phyloP scores from a whole-genome alignment of 805 yeast species.

The Lipomyces kockii region DNA sequence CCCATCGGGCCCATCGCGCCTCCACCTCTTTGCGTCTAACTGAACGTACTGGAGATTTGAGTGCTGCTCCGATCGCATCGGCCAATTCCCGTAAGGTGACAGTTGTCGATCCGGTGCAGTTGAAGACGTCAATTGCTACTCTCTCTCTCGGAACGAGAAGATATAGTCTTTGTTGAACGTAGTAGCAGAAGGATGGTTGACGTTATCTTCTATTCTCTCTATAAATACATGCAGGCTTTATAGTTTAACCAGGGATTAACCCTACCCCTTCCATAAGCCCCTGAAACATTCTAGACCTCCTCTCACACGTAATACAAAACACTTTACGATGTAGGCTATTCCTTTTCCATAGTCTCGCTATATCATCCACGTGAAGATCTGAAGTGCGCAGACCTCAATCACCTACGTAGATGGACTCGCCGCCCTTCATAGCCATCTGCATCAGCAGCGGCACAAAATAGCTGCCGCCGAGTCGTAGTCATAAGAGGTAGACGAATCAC shows the following conservation, averaged over 20 bases:
- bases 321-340: too few relatives aligned
- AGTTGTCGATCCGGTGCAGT: constrained; percentile 42
- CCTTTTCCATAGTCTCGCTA: too few relatives aligned
- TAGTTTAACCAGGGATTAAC: too few relatives aligned
- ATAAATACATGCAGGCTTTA: too few relatives aligned
- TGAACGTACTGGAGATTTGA: constrained; percentile 11
- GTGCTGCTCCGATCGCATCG: constrained; percentile 38
- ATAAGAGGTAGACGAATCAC: constrained; percentile 20
- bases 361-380: constrained; percentile 45
- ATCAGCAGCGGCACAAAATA: constrained; percentile 33
- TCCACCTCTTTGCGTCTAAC: constrained; percentile 15
- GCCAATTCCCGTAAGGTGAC: constrained; percentile 41
- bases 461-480: constrained; percentile 23
- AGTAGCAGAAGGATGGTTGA: too few relatives aligned
- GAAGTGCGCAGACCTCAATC: constrained; percentile 46
- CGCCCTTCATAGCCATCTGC: constrained; percentile 39
- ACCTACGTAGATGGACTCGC: too few relatives aligned
- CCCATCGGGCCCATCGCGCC: constrained; percentile 14
- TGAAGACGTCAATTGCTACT: constrained; percentile 40
- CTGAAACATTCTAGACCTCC: too few relatives aligned
- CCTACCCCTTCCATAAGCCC: too few relatives aligned
- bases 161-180: too few relatives aligned
- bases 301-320: too few relatives aligned
- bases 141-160: constrained; percentile 42
- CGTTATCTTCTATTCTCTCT: too few relatives aligned